A percentile compares a stretch with the other conserved stretches of the same genome.
These are phyloP conservation scores for Magnusiomyces clavatus DNA, from an alignment of 1,139 yeast species.

Conservation along the genomic window DNA sequence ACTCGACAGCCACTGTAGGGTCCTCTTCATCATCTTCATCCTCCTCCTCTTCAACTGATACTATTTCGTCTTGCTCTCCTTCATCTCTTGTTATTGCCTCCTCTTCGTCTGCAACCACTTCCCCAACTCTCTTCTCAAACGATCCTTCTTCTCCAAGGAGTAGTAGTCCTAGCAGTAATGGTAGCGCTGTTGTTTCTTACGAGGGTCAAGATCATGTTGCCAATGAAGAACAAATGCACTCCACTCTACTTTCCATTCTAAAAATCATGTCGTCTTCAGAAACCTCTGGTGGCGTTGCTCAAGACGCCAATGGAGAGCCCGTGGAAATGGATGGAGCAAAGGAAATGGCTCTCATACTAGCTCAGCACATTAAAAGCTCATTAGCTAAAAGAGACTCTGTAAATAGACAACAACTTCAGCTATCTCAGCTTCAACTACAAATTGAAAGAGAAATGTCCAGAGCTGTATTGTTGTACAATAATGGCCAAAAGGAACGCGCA, in stretches of 20 bases:
- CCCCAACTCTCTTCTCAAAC: too few relatives aligned
- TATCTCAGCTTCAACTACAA: conserved; percentile 14
- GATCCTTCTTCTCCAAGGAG: too few relatives aligned
- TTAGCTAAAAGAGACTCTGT: conserved; percentile 14
- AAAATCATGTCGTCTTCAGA: conserved; percentile 13
- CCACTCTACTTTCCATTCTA: conserved; percentile 13
- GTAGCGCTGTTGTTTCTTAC: neutral
- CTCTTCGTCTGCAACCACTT: too few relatives aligned
- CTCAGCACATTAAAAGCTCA: conserved; percentile 14
- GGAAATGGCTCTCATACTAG: conserved; percentile 14
- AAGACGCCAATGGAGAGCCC: neutral
- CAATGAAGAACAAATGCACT: conserved; percentile 7
- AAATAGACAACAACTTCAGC: conserved; percentile 11
- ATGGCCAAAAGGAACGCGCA: conserved; percentile 14
- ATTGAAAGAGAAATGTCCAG: conserved; percentile 13
- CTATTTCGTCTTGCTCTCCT: too few relatives aligned
- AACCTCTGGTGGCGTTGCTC: neutral
- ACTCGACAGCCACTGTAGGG: too few relatives aligned
- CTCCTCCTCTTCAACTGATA: too few relatives aligned
- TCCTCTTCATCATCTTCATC: too few relatives aligned
- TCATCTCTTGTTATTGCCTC: too few relatives aligned
- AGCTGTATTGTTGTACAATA: conserved; percentile 13
- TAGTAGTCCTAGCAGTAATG: too few relatives aligned
- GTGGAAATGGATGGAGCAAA: neutral
- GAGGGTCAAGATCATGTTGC: neutral